Percentiles rank a stretch among this genome's conserved stretches.
phyloP scores from a whole-genome alignment of 2,329 filamentous ascomycete genomes.

The Arthrobotrys iridis region DNA sequence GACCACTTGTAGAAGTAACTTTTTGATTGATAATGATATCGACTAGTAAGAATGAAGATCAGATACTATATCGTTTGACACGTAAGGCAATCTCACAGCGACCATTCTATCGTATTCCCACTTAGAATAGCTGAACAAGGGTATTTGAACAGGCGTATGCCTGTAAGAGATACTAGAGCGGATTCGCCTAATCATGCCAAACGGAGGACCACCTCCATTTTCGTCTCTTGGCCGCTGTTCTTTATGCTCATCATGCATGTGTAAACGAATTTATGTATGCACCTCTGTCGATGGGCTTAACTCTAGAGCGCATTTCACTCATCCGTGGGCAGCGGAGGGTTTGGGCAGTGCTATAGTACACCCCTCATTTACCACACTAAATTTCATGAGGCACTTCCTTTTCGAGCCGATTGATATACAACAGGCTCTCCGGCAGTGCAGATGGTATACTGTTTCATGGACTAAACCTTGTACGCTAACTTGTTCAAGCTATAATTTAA shows the following conservation, averaged over 20 bases:
- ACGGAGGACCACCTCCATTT: background rate
- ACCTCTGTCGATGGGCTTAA: background rate
- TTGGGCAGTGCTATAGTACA: background rate
- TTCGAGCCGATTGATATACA: constrained; percentile 45
- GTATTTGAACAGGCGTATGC: constrained; percentile 28
- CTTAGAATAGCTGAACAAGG: constrained; percentile 15
- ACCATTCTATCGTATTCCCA: constrained; percentile 18
- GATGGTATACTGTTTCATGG: constrained; percentile 33
- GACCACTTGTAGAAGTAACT: background rate
- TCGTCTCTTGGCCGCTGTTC: constrained; percentile 4
- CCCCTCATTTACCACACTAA: constrained; percentile 28
- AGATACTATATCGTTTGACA: constrained; percentile 2
- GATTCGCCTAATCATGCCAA: constrained; percentile 46
- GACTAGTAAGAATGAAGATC: constrained; percentile 21
- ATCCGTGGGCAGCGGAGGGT: constrained; percentile 31
- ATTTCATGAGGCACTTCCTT: constrained; percentile 46
- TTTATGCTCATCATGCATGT: background rate
- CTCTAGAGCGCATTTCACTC: constrained; percentile 16
- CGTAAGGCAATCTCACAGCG: constrained; percentile 1
- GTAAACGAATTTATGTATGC: background rate
- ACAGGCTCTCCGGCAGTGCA: constrained; percentile 16
- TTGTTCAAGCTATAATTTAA: constrained; percentile 11
- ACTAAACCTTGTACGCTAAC: constrained; percentile 13
- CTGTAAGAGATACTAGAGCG: constrained; percentile 16
- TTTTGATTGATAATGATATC: constrained; percentile 11